phyloP scores from a whole-genome alignment of 75 land plant genomes.

The Pinus tabuliformis region DNA sequence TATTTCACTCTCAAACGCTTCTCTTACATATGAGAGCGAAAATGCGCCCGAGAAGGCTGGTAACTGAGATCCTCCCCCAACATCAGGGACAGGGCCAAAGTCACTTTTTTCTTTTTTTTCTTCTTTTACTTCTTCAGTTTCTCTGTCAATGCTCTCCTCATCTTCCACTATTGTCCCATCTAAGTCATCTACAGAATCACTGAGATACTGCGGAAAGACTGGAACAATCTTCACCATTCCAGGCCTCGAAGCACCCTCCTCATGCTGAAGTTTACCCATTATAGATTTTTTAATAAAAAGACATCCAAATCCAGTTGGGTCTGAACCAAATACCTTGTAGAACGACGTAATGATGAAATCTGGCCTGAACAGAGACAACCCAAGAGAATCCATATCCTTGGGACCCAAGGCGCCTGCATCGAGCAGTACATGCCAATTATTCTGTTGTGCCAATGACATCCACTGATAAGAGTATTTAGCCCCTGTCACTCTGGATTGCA shows the following conservation, averaged over 20 bases:
- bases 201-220: conserved; percentile 55
- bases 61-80: conserved; percentile 36
- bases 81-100: conserved; percentile 6
- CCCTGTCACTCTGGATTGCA: conserved; percentile 81
- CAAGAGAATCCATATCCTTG: conserved; percentile 91
- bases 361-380: conserved; percentile 77
- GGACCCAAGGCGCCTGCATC: conserved; percentile 90
- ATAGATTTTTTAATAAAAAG: conserved; percentile 80
- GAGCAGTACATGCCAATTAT: conserved; percentile 87
- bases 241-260: conserved; percentile 47
- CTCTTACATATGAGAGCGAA: conserved; percentile 61
- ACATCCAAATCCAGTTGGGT: conserved; percentile 93
- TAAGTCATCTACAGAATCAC: conserved; percentile 59
- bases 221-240: conserved; percentile 80
- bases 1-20: conserved; percentile 60
- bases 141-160: conserved; percentile 24
- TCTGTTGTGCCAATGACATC: conserved; percentile 87
- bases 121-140: conserved; percentile 32
- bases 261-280: conserved; percentile 59
- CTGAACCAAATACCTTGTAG: conserved; percentile 82
- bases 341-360: conserved; percentile 89
- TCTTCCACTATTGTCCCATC: conserved; percentile 30
- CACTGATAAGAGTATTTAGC: conserved; percentile 90
- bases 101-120: conserved; percentile 31
- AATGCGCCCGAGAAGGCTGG: conserved; percentile 79